Evolutionary conservation across 139 green algal genomes (phyloP).

Genomic region (Micractinium sp.): DNA sequence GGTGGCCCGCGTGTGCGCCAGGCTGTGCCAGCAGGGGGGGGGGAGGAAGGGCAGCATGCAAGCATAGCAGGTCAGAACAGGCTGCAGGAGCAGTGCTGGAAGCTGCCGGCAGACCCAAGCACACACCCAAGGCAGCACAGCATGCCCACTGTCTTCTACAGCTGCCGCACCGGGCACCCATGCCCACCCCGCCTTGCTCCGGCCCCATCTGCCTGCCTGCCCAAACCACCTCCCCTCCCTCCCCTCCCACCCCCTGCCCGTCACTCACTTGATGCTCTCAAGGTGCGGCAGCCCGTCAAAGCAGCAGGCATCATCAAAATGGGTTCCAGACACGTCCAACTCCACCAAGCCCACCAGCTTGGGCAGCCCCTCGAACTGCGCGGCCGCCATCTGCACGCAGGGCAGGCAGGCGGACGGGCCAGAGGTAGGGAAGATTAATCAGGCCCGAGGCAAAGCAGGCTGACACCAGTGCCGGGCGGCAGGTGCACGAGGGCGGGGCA

Average conservation of each 20-base stretch:
- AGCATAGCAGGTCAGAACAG: background rate
- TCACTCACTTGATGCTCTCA: background rate
- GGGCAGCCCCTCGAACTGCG: background rate
- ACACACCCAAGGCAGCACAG: background rate
- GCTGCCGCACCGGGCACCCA: too few relatives aligned
- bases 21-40: background rate
- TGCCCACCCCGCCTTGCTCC: too few relatives aligned
- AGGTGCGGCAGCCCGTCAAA: background rate
- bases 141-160: too few relatives aligned
- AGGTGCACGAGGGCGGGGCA: background rate
- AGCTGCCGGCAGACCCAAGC: background rate
- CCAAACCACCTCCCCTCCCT: too few relatives aligned
- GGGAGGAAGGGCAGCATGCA: background rate
- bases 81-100: background rate
- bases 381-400: background rate
- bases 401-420: background rate
- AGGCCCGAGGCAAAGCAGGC: background rate
- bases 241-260: background rate
- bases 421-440: too few relatives aligned
- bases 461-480: too few relatives aligned
- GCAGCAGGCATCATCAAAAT: constrained; percentile 22
- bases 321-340: constrained; percentile 1
- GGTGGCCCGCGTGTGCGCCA: background rate
- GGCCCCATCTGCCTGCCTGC: too few relatives aligned
- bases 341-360: background rate